Conservation (phyloP, 2,329 filamentous ascomycete genomes). For the Colletotrichum cuscutae region DNA sequence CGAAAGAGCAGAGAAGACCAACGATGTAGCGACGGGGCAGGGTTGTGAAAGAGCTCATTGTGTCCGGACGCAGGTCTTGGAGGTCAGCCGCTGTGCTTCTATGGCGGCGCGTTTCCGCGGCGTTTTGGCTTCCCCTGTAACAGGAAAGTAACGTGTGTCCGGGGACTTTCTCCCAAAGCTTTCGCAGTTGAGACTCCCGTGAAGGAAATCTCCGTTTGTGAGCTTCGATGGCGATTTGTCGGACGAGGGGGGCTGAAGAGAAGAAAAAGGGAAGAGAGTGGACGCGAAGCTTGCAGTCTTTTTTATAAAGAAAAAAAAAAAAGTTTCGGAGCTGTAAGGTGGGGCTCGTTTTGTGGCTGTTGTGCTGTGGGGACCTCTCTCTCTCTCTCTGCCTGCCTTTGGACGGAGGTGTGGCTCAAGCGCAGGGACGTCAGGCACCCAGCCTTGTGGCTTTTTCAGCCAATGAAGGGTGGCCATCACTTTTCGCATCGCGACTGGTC, state of each 20-base stretch:
- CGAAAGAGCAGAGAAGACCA: slow-evolving; percentile 38
- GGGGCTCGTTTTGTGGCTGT: slow-evolving; percentile 18
- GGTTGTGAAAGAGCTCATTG: slow-evolving; percentile 43
- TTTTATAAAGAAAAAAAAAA: slow-evolving; percentile 31
- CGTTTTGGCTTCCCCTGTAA: slow-evolving; percentile 46
- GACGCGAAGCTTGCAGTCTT: slow-evolving; percentile 20
- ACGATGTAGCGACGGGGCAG: slow-evolving; percentile 59
- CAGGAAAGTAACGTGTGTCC: slow-evolving; percentile 72
- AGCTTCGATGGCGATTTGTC: slow-evolving; percentile 99
- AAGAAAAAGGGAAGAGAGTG: slow-evolving; percentile 47
- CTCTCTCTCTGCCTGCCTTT: neutral
- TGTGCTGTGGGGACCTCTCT: neutral
- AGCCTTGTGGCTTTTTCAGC: slow-evolving; percentile 32
- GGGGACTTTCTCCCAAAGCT: slow-evolving; percentile 99
- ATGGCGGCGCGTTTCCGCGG: slow-evolving; percentile 99
- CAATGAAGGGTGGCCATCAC: slow-evolving; percentile 19
- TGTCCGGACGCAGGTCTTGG: slow-evolving; percentile 66
- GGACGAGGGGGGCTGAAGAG: slow-evolving; percentile 85
- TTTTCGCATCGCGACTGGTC: slow-evolving; percentile 34
- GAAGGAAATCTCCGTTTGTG: slow-evolving; percentile 78
- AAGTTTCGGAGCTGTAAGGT: slow-evolving; percentile 6
- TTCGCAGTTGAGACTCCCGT: slow-evolving; percentile 38
- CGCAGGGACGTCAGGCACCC: slow-evolving; percentile 1
- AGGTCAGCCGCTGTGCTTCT: slow-evolving; percentile 97
- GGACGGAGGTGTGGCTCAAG: slow-evolving; percentile 8